A percentile compares a stretch with the other conserved stretches of the same genome.
Conservation (phyloP, 305 asterid genomes). For the Rubia peregrina region DNA sequence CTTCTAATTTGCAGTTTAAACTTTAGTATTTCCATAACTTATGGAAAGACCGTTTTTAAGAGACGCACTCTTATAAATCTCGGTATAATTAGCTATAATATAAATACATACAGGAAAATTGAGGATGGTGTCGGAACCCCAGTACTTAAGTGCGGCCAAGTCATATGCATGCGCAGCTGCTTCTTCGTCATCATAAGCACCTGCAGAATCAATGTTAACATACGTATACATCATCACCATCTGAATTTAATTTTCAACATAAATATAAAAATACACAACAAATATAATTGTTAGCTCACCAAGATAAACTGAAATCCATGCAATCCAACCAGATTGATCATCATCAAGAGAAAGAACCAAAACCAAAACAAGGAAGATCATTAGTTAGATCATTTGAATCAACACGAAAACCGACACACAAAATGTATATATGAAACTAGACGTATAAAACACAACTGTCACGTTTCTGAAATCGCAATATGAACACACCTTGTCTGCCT, state of each 20-base stretch:
- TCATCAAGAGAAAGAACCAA: slow-evolving; percentile 1
- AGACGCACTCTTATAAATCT: too few species aligned
- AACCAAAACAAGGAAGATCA: not conserved
- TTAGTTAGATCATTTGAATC: not conserved
- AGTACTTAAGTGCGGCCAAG: slow-evolving; percentile 83
- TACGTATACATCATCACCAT: not conserved
- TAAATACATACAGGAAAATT: slow-evolving; percentile 44
- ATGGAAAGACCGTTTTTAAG: too few species aligned
- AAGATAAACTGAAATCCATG: slow-evolving; percentile 59
- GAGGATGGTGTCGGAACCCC: slow-evolving; percentile 79
- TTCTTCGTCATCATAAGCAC: slow-evolving; percentile 83
- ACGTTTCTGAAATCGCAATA: not conserved
- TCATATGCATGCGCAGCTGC: slow-evolving; percentile 91
- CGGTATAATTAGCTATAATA: too few species aligned
- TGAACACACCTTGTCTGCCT: slow-evolving; percentile 73
- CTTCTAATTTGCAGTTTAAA: too few species aligned
- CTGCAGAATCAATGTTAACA: slow-evolving; percentile 21
- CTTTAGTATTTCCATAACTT: too few species aligned
- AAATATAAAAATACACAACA: not conserved
- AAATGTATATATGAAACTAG: too few species aligned
- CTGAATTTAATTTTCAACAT: not conserved
- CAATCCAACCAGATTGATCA: slow-evolving; percentile 20
- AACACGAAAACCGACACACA: not conserved
- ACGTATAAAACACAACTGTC: not conserved
- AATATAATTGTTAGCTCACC: slow-evolving; percentile 34